Base-by-base conservation (phyloP, 2,329 filamentous ascomycete genomes). In the Aspergillus nomiae region DNA sequence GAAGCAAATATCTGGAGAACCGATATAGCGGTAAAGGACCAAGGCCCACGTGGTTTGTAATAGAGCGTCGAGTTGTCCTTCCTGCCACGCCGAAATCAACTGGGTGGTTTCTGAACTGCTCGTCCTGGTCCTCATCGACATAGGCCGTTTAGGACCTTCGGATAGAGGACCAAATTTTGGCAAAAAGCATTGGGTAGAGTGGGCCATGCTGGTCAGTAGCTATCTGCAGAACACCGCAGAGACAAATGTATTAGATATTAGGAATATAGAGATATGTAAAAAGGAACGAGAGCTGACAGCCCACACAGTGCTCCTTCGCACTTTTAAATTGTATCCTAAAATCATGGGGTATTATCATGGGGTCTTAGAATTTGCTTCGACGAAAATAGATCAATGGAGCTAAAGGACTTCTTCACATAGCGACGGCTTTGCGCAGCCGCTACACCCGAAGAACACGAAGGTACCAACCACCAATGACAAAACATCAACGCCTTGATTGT, bases 1-100 rank as follows among this genome's bases (percentile, higher is more conserved):
- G 70, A 84, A 85, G 28, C 80, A 74, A 9, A 84, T 78, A 65
- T 84, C 80, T 56, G 82, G 76, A 19, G 78, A 78, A 2, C 76
- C 78, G n/a, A 81, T 80, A 65, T 83, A 83, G 53, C 76, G 78
- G 45, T 79, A 74, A 8, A 84, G 68, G 2, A 83, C 71, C 46
- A 84, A 63, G 1, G 77, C 81, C 82, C 82, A 84, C 10, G 81
- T 78, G 12, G 80, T 77, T 34, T 78, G 76, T 56, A 84, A 61
- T 30, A 74, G 56, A 9, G 69, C 62, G 32, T 68, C 67, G 48
- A 76, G 59, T 46, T 70, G 62, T 2, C 67, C 67, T 60, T 72
- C 66, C 7, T 71, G 63, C 68, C 67, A 76, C 62, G 73, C 72
- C 59, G 73, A 71, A 65, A 74, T 69, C 64, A 76, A 69, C 62